Evolutionary conservation across 2,329 filamentous ascomycete species (phyloP), one percentile per base, ranked within the genome.

Genomic region (Cladophialophora carrionii): DNA sequence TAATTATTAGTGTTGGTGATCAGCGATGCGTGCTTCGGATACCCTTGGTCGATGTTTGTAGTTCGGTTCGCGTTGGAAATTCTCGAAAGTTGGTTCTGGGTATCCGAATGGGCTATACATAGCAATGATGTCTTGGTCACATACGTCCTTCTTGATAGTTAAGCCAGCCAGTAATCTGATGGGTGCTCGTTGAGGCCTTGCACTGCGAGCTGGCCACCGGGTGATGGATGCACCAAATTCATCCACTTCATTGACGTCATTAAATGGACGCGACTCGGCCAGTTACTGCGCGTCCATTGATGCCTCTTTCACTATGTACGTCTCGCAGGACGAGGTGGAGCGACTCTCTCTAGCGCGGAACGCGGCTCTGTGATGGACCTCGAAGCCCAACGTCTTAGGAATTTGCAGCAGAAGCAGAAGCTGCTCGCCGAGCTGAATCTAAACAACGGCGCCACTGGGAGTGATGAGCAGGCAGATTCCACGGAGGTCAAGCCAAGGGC

Each of bases 361-460:
- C 4, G 64, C 62, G 65, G 57, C 46, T 48, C 41, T 12, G 43
- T 17, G 26, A 22, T 64, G 51, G 77, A 75, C 52, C 81, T 84
- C 68, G 82, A 84, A 69, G 75, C 76, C 1, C 76, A 78, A 22
- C 77, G 82, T 2, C 74, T 77, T 7, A 78, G 76, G 14, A 84
- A 84, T 67, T 83, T 85, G 68, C 78, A 78, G 66, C 76, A 79
- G 9, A 85, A 85, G 68, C 75, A 81, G 68, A 78, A 76, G 8
- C 75, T 84, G 1, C 73, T 85, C 3, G 77, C 77, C 55, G 77
- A 80, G 46, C 78, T 85, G 17, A 79, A 81, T 10, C 78, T 84
- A 57, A 14, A 77, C 43, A 26, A 55, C 31, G 57, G 52, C 26
- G 54, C 56, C 17, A 34, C 29, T 12, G 32, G 49, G n/a, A 22